Percentiles rank a stretch among this genome's conserved stretches.
These are phyloP conservation scores for Apiospora arundinis DNA, from an alignment of 2,329 filamentous ascomycete genomes.

Conservation along the genomic window DNA sequence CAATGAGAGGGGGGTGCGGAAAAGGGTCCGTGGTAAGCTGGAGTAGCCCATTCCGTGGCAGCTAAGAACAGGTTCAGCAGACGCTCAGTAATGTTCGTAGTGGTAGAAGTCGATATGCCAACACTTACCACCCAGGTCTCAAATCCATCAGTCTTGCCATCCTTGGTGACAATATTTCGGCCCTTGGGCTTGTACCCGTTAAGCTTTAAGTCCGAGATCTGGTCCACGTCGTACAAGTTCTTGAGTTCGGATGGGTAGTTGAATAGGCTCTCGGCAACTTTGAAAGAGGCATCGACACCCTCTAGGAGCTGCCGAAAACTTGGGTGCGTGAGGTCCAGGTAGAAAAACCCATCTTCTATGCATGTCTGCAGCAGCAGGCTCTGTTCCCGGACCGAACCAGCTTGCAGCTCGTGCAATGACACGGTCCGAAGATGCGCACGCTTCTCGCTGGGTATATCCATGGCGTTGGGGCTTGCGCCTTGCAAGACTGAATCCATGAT, in stretches of 20 bases:
- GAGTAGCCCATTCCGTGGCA: slow-evolving; percentile 19
- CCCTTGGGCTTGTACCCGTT: slow-evolving; percentile 23
- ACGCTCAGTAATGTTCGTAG: neutral
- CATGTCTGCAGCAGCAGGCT: neutral
- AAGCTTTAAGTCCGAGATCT: slow-evolving; percentile 17
- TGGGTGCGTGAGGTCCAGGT: slow-evolving; percentile 15
- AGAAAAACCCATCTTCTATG: slow-evolving; percentile 21
- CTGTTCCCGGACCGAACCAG: neutral
- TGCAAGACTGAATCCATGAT: too few species aligned
- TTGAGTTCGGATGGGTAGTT: neutral
- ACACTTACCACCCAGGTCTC: slow-evolving; percentile 22
- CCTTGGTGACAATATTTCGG: slow-evolving; percentile 14
- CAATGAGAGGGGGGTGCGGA: slow-evolving; percentile 5
- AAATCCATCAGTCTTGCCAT: slow-evolving; percentile 7
- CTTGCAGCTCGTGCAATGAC: neutral
- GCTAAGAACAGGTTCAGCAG: neutral
- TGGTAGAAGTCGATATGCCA: neutral
- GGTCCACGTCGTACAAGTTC: slow-evolving; percentile 19
- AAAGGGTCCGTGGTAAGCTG: slow-evolving; percentile 8
- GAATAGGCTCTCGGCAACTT: neutral
- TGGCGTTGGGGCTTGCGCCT: neutral
- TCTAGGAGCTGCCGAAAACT: neutral
- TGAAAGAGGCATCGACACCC: neutral
- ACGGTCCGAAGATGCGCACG: neutral
- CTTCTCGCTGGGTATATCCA: neutral